phyloP scores from a whole-genome alignment of 2,329 filamentous ascomycete species.

The Meredithiella fracta region DNA sequence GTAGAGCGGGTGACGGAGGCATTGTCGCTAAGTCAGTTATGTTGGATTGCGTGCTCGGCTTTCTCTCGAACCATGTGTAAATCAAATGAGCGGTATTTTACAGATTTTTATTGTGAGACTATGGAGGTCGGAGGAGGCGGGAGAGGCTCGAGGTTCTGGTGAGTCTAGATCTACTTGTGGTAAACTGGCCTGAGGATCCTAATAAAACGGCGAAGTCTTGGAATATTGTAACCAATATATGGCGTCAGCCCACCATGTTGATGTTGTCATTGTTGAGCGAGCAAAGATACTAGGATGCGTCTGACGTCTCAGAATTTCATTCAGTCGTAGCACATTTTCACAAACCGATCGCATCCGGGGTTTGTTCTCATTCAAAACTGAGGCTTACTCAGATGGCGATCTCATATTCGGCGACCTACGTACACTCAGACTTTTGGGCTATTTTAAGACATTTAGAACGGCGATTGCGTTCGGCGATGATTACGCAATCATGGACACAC shows the following conservation, averaged over 20 bases:
- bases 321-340: too few relatives aligned
- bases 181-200: not conserved
- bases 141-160: too few relatives aligned
- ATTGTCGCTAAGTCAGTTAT: not conserved
- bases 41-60: conserved; percentile 12
- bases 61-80: not conserved
- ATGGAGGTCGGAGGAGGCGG: too few relatives aligned
- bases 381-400: conserved; percentile 4
- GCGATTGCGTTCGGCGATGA: not conserved
- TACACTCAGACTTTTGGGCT: not conserved
- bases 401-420: conserved; percentile 15
- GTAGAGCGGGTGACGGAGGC: not conserved
- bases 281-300: not conserved
- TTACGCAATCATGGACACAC: not conserved
- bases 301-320: not conserved
- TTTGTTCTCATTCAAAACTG: too few relatives aligned
- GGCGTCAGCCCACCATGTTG: conserved; percentile 12
- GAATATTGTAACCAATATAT: conserved; percentile 1
- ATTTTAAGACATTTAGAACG: not conserved
- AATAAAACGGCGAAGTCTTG: not conserved
- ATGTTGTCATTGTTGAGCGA: not conserved
- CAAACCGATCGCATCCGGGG: too few relatives aligned
- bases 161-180: not conserved
- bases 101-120: too few relatives aligned
- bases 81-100: conserved; percentile 1